Base-by-base conservation (phyloP, 2,329 filamentous ascomycete genomes). In the Cordyceps farinosa region DNA sequence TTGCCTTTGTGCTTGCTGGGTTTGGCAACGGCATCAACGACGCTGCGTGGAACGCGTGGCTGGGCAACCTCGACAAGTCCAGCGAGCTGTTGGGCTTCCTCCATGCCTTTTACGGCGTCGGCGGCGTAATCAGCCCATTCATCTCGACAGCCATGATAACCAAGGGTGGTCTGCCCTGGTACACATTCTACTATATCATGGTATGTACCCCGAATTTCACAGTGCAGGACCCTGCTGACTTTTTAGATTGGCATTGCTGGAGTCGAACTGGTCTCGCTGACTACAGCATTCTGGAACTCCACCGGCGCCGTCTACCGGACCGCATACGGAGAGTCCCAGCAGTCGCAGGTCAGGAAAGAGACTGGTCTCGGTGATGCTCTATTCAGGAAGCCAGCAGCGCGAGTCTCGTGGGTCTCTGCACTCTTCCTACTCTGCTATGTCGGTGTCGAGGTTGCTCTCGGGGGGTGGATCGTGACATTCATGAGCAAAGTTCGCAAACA, bases 391-490 rank as follows among this genome's bases (percentile, higher is more conserved):
- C 79, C 78, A 0, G 72, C 73, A 6, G 78, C 78, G 17, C 79
- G 78, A 53, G 82, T 89, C 0, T 87, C 88, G 1, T 92, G 89
- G 88, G 77, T 90, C n/a, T 85, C 84, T 66, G 82, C 90, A 0
- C 66, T 88, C 1, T 95, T 94, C 74, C 78, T 94, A 29, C 82
- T 95, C 11, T 84, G 85, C 38, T 94, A 94, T 69, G 88, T 93
- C 0, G 91, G 91, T 8, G 80, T 87, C 1, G 90, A 95, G 73
- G 88, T 90, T 51, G 87, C 87, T 0, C 81, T 93, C 0, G 89
- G 90, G 27, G 91, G 91, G 5, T 95, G 91, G 91, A 90, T 95
- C 63, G 88, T 92, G 59, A 87, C 87, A 5, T 94, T 95, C 73
- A 94, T 95, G 90, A 87, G 91, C 32, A 82, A 86, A 40, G 87